Evolutionary conservation across 805 yeast genomes (phyloP).

Genomic region (Candida vaughaniae): DNA sequence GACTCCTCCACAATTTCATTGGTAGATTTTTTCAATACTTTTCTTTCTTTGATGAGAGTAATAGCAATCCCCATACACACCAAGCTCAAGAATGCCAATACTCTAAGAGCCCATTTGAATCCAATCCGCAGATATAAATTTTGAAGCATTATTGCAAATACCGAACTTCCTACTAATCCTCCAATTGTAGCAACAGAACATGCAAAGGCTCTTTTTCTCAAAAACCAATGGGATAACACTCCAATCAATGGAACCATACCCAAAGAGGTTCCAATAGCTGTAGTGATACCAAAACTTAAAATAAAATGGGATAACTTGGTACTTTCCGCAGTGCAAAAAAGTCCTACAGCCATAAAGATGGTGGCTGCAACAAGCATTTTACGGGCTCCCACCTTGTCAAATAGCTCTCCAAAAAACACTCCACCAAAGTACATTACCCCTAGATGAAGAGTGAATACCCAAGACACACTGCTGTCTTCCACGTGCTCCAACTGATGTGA

Average conservation of each 20-base stretch:
- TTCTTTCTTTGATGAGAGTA: slow-evolving; percentile 20
- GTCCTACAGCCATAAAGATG: slow-evolving; percentile 21
- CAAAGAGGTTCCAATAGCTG: slow-evolving; percentile 28
- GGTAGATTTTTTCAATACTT: not conserved
- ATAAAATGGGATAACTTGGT: slow-evolving; percentile 25
- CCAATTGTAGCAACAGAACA: slow-evolving; percentile 29
- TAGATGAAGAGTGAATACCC: slow-evolving; percentile 33
- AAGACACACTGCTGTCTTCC: slow-evolving; percentile 23
- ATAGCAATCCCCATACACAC: slow-evolving; percentile 18
- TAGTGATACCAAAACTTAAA: slow-evolving; percentile 23
- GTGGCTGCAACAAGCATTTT: slow-evolving; percentile 21
- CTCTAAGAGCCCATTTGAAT: slow-evolving; percentile 28
- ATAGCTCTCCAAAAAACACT: slow-evolving; percentile 28
- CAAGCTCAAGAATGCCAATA: slow-evolving; percentile 21
- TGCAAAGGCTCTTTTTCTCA: slow-evolving; percentile 24
- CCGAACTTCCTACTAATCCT: slow-evolving; percentile 29
- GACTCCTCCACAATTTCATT: not conserved
- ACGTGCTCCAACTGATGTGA: slow-evolving; percentile 19
- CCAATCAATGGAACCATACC: slow-evolving; percentile 30
- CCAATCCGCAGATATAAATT: slow-evolving; percentile 24
- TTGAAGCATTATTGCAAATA: slow-evolving; percentile 26
- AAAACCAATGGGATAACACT: slow-evolving; percentile 28
- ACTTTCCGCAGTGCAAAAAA: slow-evolving; percentile 25
- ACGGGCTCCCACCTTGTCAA: slow-evolving; percentile 26
- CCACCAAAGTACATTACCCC: slow-evolving; percentile 30